These are phyloP conservation scores for Monocercomonoides exilis DNA, from an alignment of 78 protist species.

Conservation along the genomic window DNA sequence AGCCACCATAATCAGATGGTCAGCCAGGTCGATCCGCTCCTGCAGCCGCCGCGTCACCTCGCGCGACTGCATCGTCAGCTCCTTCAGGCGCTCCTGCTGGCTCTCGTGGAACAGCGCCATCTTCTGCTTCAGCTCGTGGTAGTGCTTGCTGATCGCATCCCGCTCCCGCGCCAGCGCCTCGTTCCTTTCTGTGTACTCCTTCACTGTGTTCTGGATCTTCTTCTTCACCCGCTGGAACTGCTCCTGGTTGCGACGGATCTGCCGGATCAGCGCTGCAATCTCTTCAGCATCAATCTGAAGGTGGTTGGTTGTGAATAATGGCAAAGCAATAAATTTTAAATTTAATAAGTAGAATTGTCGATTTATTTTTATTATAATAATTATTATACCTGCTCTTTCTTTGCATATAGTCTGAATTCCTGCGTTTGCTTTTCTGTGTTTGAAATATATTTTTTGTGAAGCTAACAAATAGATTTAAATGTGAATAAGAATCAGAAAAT, in stretches of 20 bases:
- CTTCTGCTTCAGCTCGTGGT: conserved; percentile 47
- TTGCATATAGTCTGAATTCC: conserved; percentile 8
- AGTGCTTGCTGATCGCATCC: conserved; percentile 13
- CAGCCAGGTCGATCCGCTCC: neutral
- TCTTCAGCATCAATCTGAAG: neutral
- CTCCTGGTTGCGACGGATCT: conserved; percentile 6
- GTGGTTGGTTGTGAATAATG: too few species aligned
- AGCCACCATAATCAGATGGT: conserved; percentile 31
- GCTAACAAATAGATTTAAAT: neutral
- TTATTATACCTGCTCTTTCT: neutral
- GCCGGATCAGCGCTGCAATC: neutral
- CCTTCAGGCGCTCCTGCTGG: conserved; percentile 28
- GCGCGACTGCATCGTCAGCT: conserved; percentile 22
- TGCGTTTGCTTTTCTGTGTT: conserved; percentile 22
- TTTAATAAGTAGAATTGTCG: too few species aligned
- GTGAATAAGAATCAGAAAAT: too few species aligned
- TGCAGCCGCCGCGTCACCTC: neutral
- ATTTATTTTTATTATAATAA: too few species aligned
- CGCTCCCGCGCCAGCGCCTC: neutral
- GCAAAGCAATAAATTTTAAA: too few species aligned
- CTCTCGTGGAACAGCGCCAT: conserved; percentile 40
- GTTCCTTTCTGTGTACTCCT: neutral
- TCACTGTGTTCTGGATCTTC: neutral
- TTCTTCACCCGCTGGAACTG: neutral
- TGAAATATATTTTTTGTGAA: conserved; percentile 28